Evolutionary conservation across 2,329 filamentous ascomycete species (phyloP), one percentile per base, ranked within the genome.

Genomic region (Fusarium fujikuroi): DNA sequence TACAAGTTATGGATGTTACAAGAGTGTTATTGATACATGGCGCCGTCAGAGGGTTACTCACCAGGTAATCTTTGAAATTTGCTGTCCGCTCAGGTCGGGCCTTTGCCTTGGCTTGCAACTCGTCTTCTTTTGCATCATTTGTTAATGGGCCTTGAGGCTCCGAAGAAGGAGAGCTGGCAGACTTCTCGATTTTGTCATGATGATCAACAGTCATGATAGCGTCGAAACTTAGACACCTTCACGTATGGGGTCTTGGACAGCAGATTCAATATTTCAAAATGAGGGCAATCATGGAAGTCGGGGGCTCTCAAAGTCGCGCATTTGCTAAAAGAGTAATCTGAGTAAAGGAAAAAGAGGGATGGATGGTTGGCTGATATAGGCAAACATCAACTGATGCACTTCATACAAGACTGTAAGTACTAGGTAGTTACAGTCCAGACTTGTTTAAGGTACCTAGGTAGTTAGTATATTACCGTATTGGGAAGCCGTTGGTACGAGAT

Each of bases 11-110:
- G 25, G 10, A 36, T 43, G 30, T 67, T 60, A 60, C 50, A 57
- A 30, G 28, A 18, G 25, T 10, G 40, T 25, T 4, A n/a, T 21
- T 42, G 14, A 68, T 34, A n/a, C 15, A 54, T 37, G 34, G 36
- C 10, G 23, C 9, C 9, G 21, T 18, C n/a, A 25, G 16, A 36
- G 25, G 23, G 25, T 15, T 43, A n/a, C 32, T 40, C 54, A 81
- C 79, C 64, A 85, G 52, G 73, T 87, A 88, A 77, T 88, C 87
- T 18, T 80, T 78, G 59, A 86, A 79, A 5, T 68, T 76, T 1
- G 86, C 85, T 63, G 86, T 84, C 62, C 86, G 81, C 75, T 87
- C 83, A 9, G 85, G 83, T 14, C 80, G 81, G 6, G 76, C 60
- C 66, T 84, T 84, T 58, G 78, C 75, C 62, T 83, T 79, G 8